Percentiles rank a stretch among this genome's conserved stretches.
phyloP scores from a whole-genome alignment of 345 rosid species.

The Camelina hispida region DNA sequence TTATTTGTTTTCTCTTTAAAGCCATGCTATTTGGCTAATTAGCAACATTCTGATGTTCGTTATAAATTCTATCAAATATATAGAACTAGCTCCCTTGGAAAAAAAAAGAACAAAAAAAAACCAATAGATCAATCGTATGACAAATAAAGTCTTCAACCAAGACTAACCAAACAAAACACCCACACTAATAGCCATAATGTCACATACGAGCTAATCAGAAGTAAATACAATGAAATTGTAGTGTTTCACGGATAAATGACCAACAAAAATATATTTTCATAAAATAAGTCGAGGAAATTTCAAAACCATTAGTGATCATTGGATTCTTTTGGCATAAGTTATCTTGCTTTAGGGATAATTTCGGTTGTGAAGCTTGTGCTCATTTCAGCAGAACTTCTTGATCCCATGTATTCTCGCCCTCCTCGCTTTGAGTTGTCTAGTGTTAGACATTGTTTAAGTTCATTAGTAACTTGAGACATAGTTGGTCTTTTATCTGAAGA shows the following conservation, averaged over 20 bases:
- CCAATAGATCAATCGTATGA: too few relatives aligned
- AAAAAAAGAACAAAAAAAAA: too few relatives aligned
- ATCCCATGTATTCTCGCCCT: background rate
- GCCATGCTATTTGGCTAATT: too few relatives aligned
- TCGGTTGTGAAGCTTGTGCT: background rate
- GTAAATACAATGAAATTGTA: too few relatives aligned
- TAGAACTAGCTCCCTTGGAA: too few relatives aligned
- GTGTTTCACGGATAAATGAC: too few relatives aligned
- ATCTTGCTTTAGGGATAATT: background rate
- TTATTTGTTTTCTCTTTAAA: too few relatives aligned
- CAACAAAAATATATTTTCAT: background rate
- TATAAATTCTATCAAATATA: too few relatives aligned
- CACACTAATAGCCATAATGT: background rate
- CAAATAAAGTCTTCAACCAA: background rate
- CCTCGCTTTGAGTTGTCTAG: background rate
- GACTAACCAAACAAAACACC: too few relatives aligned
- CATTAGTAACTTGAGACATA: constrained; percentile 4
- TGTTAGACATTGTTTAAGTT: background rate
- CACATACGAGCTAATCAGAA: background rate
- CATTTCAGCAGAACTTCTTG: background rate
- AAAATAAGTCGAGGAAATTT: background rate
- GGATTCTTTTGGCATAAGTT: background rate
- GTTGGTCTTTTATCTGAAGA: background rate
- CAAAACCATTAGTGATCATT: background rate
- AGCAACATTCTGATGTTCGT: too few relatives aligned